Base-by-base conservation (phyloP, 345 rosid species). In the Eucalyptus cloeziana region DNA sequence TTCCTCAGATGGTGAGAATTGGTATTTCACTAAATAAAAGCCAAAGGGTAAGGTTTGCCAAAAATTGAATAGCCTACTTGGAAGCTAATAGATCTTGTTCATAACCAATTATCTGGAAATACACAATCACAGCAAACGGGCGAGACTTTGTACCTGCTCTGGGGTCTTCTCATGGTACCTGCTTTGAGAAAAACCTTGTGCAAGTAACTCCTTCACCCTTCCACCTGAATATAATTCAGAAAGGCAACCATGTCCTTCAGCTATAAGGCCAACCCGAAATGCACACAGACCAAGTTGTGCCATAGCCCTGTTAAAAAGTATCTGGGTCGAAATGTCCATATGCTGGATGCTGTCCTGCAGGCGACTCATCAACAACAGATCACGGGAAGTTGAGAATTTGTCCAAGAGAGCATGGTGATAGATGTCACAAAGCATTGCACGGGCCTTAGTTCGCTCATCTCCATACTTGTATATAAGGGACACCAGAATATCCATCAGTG, bases 281-380 rank as follows among this genome's bases (percentile, higher is more conserved):
- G 99, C 97, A 91, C 99, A 98, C 40, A 98, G 94, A 87, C 99
- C 99, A 88, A 98, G 95, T 90, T 98, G 99, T 10, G 99, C 99
- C 99, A 97, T 97, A 25, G 98, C 94, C 92, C 99, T 94, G 91
- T 98, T 98, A 89, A 94, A 98, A 56, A 98, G 99, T 62, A 98
- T 98, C 91, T 98, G 99, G 17, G 96, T 97, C 64, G 97, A 95
- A 92, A 98, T 93, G 88, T 98, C 99, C 98, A 96, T 95, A 69
- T 93, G 96, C 90, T 97, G 99, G 87, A 98, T 93, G 86, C 92
- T 96, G 49, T 98, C 99, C 91, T 97, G 99, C 92, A 96, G 90
- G 93, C 94, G 99, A 93, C 99, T 98, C 99, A 98, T 96, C 87
- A 97, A 91, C 90, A 98, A 86, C 92, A 98, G 92, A 91, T 98